Evolutionary conservation across 2,329 filamentous ascomycete species (phyloP).

Genomic region (Paraphoma chrysanthemicola): DNA sequence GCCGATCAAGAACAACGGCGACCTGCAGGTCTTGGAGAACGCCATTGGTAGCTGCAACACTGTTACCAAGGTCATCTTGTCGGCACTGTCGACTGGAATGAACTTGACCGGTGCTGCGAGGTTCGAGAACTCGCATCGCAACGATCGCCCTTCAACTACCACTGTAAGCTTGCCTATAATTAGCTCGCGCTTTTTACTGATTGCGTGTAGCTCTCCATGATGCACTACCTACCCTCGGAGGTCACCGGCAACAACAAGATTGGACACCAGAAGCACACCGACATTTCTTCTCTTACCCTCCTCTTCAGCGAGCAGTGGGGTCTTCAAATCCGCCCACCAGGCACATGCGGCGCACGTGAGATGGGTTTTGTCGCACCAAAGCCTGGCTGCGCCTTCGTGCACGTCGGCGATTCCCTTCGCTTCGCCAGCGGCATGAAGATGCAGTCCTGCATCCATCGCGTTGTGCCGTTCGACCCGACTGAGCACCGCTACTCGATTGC

Average conservation of each 20-base stretch:
- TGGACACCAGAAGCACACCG: slow-evolving; percentile 44
- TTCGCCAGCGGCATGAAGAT: slow-evolving; percentile 62
- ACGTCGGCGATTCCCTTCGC: slow-evolving; percentile 66
- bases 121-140: slow-evolving; percentile 41
- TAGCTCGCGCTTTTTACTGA: neutral
- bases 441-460: slow-evolving; percentile 65
- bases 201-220: slow-evolving; percentile 32
- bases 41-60: slow-evolving; percentile 38
- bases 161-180: slow-evolving; percentile 19
- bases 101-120: slow-evolving; percentile 31
- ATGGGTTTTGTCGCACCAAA: slow-evolving; percentile 57
- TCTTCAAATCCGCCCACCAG: slow-evolving; percentile 63
- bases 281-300: slow-evolving; percentile 39
- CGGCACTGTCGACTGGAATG: slow-evolving; percentile 50
- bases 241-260: slow-evolving; percentile 26
- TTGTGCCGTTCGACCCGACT: slow-evolving; percentile 59
- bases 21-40: slow-evolving; percentile 35
- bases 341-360: slow-evolving; percentile 44
- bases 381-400: slow-evolving; percentile 61
- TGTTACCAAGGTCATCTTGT: slow-evolving; percentile 52
- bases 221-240: slow-evolving; percentile 41
- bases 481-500: slow-evolving; percentile 67
- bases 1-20: slow-evolving; percentile 37
- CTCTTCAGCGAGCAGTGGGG: slow-evolving; percentile 64
- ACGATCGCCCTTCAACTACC: slow-evolving; percentile 40